These are phyloP conservation scores for Coemansia aciculifera DNA, from an alignment of 192 early-diverging fungal species.

Conservation along the genomic window DNA sequence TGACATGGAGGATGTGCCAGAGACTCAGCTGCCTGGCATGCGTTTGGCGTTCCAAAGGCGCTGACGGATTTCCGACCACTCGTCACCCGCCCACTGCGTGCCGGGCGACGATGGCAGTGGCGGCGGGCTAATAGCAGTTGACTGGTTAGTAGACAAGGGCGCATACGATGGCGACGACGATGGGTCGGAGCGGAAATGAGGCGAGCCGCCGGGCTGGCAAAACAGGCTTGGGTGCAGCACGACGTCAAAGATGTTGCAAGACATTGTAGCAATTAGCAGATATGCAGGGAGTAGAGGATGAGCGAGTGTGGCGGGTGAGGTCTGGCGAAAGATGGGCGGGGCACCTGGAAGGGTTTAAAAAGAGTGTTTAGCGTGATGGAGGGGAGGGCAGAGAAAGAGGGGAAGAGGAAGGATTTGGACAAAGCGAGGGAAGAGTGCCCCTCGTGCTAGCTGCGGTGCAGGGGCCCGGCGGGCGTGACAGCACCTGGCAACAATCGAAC, in stretches of 20 bases:
- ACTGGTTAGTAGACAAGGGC: slow-evolving; percentile 1
- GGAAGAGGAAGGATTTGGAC: background rate
- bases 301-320: background rate
- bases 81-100: slow-evolving; percentile 32
- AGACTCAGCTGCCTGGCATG: background rate
- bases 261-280: slow-evolving; percentile 8
- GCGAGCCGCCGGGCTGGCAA: slow-evolving; percentile 19
- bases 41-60: slow-evolving; percentile 52
- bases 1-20: background rate
- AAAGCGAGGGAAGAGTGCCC: background rate
- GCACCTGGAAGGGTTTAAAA: background rate
- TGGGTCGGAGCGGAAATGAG: slow-evolving; percentile 12
- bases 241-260: slow-evolving; percentile 52
- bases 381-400: background rate
- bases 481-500: background rate
- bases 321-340: background rate
- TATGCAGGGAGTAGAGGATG: slow-evolving; percentile 1
- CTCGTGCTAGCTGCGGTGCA: slow-evolving; percentile 10
- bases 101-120: background rate
- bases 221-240: slow-evolving; percentile 51
- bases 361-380: background rate
- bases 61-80: slow-evolving; percentile 45
- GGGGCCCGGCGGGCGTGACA: background rate
- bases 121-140: background rate
- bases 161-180: slow-evolving; percentile 4